Conservation (phyloP, 176 grass and related monocot genomes). For the Saccharum spontaneum region DNA sequence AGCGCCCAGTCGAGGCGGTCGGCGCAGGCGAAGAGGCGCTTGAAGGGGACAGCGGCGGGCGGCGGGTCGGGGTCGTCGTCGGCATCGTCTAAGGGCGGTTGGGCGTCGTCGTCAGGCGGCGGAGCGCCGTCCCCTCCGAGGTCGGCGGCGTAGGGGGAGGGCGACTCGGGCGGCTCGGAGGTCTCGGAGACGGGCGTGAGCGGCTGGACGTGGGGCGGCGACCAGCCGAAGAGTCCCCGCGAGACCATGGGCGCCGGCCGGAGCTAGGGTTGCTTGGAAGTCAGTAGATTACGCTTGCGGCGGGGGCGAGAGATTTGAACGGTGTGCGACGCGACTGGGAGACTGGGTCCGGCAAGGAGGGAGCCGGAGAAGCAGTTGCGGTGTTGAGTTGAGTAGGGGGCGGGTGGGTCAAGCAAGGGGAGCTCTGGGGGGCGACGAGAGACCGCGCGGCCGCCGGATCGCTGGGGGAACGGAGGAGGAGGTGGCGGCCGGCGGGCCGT, state of each 20-base stretch:
- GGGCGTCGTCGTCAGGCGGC: constrained; percentile 48
- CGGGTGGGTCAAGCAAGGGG: neutral
- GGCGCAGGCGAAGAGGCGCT: constrained; percentile 85
- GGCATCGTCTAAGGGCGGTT: constrained; percentile 44
- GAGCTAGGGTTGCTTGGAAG: constrained; percentile 31
- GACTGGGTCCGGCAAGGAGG: neutral
- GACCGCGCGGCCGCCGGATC: neutral
- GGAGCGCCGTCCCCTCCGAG: constrained; percentile 43
- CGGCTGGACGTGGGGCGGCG: constrained; percentile 95
- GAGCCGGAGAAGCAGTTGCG: neutral
- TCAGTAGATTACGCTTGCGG: neutral
- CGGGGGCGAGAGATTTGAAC: constrained; percentile 46
- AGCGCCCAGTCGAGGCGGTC: constrained; percentile 86
- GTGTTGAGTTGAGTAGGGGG: neutral
- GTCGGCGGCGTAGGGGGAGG: constrained; percentile 82
- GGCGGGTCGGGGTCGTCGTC: constrained; percentile 78
- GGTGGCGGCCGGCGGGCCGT: too few relatives aligned
- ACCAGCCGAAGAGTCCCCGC: constrained; percentile 94
- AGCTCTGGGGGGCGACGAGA: neutral
- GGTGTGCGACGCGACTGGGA: neutral
- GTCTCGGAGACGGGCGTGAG: constrained; percentile 94
- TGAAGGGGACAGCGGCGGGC: constrained; percentile 84
- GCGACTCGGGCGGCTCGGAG: constrained; percentile 95
- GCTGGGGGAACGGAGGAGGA: neutral
- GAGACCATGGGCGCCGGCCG: constrained; percentile 61